Evolutionary conservation across 345 rosid genomes (phyloP), one percentile per base, ranked within the genome.

Genomic region (Linum usitatissimum): DNA sequence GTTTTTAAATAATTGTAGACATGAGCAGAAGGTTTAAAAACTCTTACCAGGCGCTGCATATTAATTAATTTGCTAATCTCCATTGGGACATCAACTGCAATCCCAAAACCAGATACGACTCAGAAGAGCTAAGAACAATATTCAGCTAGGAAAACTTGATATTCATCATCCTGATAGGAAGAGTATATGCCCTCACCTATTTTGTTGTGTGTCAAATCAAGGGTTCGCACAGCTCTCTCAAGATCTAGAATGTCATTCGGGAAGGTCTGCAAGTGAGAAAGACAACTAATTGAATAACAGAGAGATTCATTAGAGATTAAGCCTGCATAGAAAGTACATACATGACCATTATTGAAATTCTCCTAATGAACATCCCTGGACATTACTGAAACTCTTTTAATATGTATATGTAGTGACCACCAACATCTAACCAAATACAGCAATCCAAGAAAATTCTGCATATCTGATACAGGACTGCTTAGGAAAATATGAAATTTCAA

Each of bases 41-140:
- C 0, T 63, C 83, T 78, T 69, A 89, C 98, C 86, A 92, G 71
- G 64, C 96, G 93, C 68, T 89, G 98, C 88, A 92, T 79, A 81
- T 83, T 89, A 64, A 80, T 73, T 65, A 92, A 72, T 66, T 82
- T 80, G 84, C 85, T 77, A 65, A 92, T 84, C 51, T 84, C 96
- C 79, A 78, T 72, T 17, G 98, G 96, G 72, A 92, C 72, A 57
- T 84, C 84, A 74, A 82, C 98, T 89, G 89, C 85, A 81, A 61
- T 65, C 64, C 28, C 61, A 53, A 3, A 21, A 9, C 3, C 17
- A 23, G 15, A 54, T 55, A 38, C 62, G 9, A 55, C 18, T 53
- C 10, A 54, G 54, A 55, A 55, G 45, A 34, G 15, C 21, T 3
- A 54, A 30, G 5, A 18, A 30, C 23, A 10, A 59, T 18, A n/a